Conservation (phyloP, 176 grass and related monocot genomes). For the Musa acuminata region DNA sequence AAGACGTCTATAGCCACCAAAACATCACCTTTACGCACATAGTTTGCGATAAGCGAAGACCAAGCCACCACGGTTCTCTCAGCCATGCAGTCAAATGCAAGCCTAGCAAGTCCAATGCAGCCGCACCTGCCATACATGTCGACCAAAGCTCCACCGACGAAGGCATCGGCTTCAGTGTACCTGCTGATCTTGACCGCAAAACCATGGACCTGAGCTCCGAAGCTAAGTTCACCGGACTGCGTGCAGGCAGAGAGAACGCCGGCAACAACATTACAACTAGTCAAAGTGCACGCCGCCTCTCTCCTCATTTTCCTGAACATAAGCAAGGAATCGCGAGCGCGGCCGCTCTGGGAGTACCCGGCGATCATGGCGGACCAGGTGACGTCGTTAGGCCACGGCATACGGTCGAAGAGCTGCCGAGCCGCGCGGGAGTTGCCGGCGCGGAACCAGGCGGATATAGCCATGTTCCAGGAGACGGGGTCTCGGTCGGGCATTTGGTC, state of each 20-base stretch:
- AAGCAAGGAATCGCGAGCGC: constrained; percentile 5
- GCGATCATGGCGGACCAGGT: constrained; percentile 29
- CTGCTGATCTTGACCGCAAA: constrained; percentile 5
- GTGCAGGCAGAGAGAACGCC: constrained; percentile 22
- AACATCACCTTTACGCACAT: constrained; percentile 11
- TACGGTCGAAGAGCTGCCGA: constrained; percentile 16
- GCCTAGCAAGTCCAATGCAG: constrained; percentile 3
- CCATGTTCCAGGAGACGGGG: constrained; percentile 15
- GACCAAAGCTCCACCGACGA: constrained; percentile 22
- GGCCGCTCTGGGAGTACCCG: constrained; percentile 17
- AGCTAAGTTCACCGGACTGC: constrained; percentile 9
- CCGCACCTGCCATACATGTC: constrained; percentile 28
- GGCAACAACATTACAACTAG: constrained; percentile 18
- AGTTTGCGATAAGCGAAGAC: constrained; percentile 27
- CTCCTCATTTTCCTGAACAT: constrained; percentile 26
- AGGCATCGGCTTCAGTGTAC: constrained; percentile 12
- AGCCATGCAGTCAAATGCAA: constrained; percentile 15
- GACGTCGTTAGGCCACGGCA: constrained; percentile 23
- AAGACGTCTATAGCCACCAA: constrained; percentile 12
- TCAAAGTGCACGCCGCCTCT: neutral
- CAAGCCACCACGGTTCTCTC: constrained; percentile 22
- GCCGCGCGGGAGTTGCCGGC: constrained; percentile 9
- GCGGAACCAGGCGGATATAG: constrained; percentile 17
- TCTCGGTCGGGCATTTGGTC: constrained; percentile 22
- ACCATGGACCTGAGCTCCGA: constrained; percentile 22